Conservation (phyloP, 108 stramenopile species). For the Poteriospumella lacustris region DNA sequence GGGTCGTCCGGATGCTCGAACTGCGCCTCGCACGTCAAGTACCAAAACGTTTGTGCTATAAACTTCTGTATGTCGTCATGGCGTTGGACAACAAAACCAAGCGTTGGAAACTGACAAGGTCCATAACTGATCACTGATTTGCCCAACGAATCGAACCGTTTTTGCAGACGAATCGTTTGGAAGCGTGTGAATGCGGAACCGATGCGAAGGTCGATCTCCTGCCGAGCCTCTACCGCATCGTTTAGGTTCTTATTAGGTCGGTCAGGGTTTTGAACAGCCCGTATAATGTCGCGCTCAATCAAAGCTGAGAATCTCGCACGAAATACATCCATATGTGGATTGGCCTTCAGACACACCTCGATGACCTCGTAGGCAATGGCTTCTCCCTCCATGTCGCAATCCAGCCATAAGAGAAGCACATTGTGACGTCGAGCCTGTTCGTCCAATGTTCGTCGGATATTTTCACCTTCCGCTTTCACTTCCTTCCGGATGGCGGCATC, state of each 20-base stretch:
- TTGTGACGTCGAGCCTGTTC: conserved; percentile 40
- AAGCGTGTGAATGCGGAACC: conserved; percentile 91
- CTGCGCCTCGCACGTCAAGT: conserved; percentile 65
- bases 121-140: conserved; percentile 82
- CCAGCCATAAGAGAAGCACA: conserved; percentile 88
- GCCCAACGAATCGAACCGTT: conserved; percentile 79
- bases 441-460: conserved; percentile 34
- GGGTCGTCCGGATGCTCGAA: conserved; percentile 59
- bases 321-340: conserved; percentile 59
- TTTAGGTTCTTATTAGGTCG: conserved; percentile 78
- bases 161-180: conserved; percentile 82
- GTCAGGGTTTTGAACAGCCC: conserved; percentile 70
- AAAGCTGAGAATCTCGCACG: conserved; percentile 90
- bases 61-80: conserved; percentile 87
- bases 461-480: conserved; percentile 32
- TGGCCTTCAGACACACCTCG: conserved; percentile 65
- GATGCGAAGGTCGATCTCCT: conserved; percentile 91
- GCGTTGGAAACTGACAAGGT: conserved; percentile 93
- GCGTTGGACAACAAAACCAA: conserved; percentile 92
- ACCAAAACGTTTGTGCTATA: conserved; percentile 85
- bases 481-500: conserved; percentile 35
- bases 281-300: conserved; percentile 77
- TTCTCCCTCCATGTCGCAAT: conserved; percentile 98
- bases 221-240: conserved; percentile 83
- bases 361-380: conserved; percentile 93